phyloP scores from a whole-genome alignment of 2,329 filamentous ascomycete genomes.

The Aspergillus uvarum region DNA sequence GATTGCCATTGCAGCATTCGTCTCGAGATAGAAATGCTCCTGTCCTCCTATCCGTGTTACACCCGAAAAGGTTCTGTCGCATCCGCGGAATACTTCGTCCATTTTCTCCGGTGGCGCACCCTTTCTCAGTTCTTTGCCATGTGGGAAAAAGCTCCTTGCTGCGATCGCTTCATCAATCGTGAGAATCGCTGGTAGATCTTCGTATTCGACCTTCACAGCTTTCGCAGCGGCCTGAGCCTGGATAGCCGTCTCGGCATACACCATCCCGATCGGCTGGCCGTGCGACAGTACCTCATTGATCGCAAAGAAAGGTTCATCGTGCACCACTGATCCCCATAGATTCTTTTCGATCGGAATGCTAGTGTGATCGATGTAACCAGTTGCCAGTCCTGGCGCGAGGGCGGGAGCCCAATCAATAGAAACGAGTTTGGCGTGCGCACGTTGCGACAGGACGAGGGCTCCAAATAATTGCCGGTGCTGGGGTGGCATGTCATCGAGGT shows the following conservation, averaged over 20 bases:
- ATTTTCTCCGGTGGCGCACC: slow-evolving; percentile 43
- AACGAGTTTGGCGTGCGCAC: slow-evolving; percentile 76
- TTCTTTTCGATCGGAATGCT: slow-evolving; percentile 75
- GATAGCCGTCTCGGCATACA: slow-evolving; percentile 71
- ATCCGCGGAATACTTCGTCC: background rate
- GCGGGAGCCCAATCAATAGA: slow-evolving; percentile 70
- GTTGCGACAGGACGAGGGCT: slow-evolving; percentile 75
- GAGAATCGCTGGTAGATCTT: slow-evolving; percentile 77
- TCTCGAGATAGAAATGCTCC: slow-evolving; percentile 91
- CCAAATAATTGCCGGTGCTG: slow-evolving; percentile 79
- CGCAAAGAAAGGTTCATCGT: slow-evolving; percentile 79
- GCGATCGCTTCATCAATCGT: slow-evolving; percentile 88
- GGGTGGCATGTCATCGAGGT: slow-evolving; percentile 82
- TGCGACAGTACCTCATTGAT: slow-evolving; percentile 76
- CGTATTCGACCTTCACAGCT: slow-evolving; percentile 78
- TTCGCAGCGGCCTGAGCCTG: slow-evolving; percentile 71
- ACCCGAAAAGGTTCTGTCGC: slow-evolving; percentile 26
- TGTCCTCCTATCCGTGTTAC: slow-evolving; percentile 54
- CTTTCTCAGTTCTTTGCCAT: slow-evolving; percentile 73
- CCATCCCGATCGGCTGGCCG: slow-evolving; percentile 79
- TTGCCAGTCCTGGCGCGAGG: slow-evolving; percentile 72
- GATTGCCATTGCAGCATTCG: slow-evolving; percentile 74
- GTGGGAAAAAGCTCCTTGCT: slow-evolving; percentile 74
- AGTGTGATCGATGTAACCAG: slow-evolving; percentile 71
- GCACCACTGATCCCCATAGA: slow-evolving; percentile 66